Base-by-base conservation (phyloP, 192 early-diverging fungal genomes). In the Diversispora eburnea region DNA sequence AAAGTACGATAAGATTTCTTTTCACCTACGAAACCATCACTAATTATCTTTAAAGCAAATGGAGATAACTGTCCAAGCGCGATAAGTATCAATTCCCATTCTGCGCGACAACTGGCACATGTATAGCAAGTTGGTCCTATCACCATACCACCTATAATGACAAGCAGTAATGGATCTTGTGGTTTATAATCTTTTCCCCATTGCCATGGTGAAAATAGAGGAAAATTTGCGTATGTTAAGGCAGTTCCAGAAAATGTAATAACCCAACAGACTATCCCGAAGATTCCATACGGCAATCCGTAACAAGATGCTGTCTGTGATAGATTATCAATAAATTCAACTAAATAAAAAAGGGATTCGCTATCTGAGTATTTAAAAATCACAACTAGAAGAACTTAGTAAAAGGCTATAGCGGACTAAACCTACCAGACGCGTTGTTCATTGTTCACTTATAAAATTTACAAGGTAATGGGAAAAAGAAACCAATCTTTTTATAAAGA, bases 141-240 rank as follows among this genome's bases (percentile, higher is more conserved):
- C 42, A 20, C 20, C 39, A 41, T 41, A 55, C 3, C 49, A 41
- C n/a, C 5, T 6, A 20, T 19, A 20, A 69, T 2, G 9, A 55
- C 13, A 6, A 20, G 6, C 9, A 55, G 12, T 41, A 3, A 25
- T 56, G 67, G 54, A 5, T 54, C 22, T 69, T 52, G 67, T 69
- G 7, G 9, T 69, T 22, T 25, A 8, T 22, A 65, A 10, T 65
- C 10, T 65, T 65, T 49, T 8, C 47, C 47, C 47, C 47, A 49
- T 49, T 49, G 5, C 47, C 47, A 49, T 8, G 47, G 47, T 49
- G 47, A 49, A 49, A 8, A 49, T 49, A 49, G 47, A 10, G 67
- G 39, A 54, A 6, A 17, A 56, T 69, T 52, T 12, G 51, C 67
- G 49, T 69, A 69, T 52, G 67, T 69, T 69, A 69, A 69, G 10